phyloP scores from a whole-genome alignment of 1,284 basidiomycete species.

The Pascua guehoae region DNA sequence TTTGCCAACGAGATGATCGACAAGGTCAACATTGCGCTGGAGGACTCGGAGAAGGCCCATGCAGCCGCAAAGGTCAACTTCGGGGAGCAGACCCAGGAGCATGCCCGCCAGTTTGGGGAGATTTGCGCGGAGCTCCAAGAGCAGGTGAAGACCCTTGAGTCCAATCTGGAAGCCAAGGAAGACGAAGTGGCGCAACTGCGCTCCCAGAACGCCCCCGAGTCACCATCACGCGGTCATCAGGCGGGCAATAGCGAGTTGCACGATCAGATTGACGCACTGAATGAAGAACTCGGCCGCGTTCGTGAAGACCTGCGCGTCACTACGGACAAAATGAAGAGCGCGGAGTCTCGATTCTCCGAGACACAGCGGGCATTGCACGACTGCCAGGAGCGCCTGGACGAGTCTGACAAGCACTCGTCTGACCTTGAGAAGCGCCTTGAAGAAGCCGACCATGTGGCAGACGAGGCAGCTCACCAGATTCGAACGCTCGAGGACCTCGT shows the following conservation, averaged over 20 bases:
- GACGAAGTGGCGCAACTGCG: neutral
- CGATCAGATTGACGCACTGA: slow-evolving; percentile 7
- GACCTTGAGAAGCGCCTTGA: neutral
- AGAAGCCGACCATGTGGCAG: neutral
- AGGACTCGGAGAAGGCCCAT: slow-evolving; percentile 24
- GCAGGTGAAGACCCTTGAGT: slow-evolving; percentile 29
- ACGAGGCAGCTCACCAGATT: neutral
- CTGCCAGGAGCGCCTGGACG: too few relatives aligned
- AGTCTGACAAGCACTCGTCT: neutral
- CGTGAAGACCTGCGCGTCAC: slow-evolving; percentile 11
- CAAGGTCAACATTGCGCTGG: slow-evolving; percentile 14
- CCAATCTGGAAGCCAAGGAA: slow-evolving; percentile 14
- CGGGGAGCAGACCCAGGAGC: slow-evolving; percentile 37
- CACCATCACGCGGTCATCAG: neutral
- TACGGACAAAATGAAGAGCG: neutral
- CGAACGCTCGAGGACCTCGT: neutral
- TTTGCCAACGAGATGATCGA: neutral
- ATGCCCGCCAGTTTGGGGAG: slow-evolving; percentile 36
- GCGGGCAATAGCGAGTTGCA: neutral
- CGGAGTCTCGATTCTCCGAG: neutral
- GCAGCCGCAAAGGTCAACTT: slow-evolving; percentile 28
- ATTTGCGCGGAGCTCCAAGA: slow-evolving; percentile 37
- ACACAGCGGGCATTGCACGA: too few relatives aligned
- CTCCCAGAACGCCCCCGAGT: neutral
- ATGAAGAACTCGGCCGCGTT: slow-evolving; percentile 11